Percentiles rank a stretch among this genome's conserved stretches.
Conservation (phyloP, 1,284 basidiomycete genomes). For the Schizophyllum commune region DNA sequence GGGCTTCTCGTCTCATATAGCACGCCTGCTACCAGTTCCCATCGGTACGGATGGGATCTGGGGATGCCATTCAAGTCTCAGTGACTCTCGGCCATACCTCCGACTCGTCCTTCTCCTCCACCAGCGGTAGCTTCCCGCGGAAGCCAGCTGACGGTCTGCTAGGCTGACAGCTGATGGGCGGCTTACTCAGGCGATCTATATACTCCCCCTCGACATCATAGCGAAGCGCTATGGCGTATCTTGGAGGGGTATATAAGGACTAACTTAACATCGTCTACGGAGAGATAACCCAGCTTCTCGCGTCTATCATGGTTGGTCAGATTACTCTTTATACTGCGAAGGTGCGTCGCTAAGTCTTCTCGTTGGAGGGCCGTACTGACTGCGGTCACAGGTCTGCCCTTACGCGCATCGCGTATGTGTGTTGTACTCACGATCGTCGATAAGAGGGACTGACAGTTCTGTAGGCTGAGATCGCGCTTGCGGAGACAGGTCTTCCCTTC, state of each 20-base stretch:
- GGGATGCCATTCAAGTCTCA: too few species aligned
- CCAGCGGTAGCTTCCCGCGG: too few species aligned
- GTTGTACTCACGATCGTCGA: conserved; percentile 1
- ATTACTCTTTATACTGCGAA: conserved; percentile 44
- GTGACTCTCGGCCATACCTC: too few species aligned
- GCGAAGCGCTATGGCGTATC: neutral
- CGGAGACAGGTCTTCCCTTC: conserved; percentile 42
- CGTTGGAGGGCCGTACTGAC: neutral
- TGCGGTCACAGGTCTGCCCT: conserved; percentile 30
- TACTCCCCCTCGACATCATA: neutral
- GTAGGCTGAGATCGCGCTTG: conserved; percentile 52
- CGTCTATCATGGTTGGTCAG: conserved; percentile 8
- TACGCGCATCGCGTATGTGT: conserved; percentile 37
- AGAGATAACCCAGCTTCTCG: neutral
- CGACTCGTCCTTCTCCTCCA: too few species aligned
- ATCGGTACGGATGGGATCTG: too few species aligned
- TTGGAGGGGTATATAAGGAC: neutral
- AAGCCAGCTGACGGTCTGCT: too few species aligned
- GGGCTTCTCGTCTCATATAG: too few species aligned
- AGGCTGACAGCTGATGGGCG: too few species aligned
- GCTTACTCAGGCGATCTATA: neutral
- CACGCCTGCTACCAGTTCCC: too few species aligned
- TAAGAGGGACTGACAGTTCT: conserved; percentile 1
- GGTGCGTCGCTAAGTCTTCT: conserved; percentile 18
- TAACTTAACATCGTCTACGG: neutral